Evolutionary conservation across 768 basidiomycete genomes (phyloP).

Genomic region (Rhizopogon vinicolor): DNA sequence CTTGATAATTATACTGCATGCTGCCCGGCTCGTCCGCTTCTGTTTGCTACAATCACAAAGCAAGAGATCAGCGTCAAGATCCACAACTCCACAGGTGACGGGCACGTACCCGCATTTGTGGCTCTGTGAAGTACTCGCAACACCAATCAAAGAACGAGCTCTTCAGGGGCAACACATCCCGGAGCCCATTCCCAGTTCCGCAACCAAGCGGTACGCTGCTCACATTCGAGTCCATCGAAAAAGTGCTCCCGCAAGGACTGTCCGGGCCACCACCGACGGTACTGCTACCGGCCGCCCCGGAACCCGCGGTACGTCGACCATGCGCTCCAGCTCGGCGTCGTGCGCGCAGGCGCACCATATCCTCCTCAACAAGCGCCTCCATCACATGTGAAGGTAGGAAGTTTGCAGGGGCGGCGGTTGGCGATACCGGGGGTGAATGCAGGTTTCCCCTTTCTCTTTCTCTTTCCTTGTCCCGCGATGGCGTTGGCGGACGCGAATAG

Average conservation of each 20-base stretch:
- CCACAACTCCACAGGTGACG: background rate
- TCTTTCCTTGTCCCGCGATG: slow-evolving; percentile 18
- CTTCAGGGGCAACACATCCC: slow-evolving; percentile 85
- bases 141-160: slow-evolving; percentile 96
- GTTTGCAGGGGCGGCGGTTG: slow-evolving; percentile 36
- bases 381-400: slow-evolving; percentile 78
- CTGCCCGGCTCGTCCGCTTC: slow-evolving; percentile 97
- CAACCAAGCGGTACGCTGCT: slow-evolving; percentile 71
- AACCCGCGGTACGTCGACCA: slow-evolving; percentile 36
- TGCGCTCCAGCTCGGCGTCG: slow-evolving; percentile 45
- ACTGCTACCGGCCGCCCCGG: slow-evolving; percentile 14
- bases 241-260: slow-evolving; percentile 73
- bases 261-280: slow-evolving; percentile 40
- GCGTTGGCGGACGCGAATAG: slow-evolving; percentile 55
- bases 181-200: slow-evolving; percentile 76
- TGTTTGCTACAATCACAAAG: slow-evolving; percentile 55
- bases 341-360: slow-evolving; percentile 85
- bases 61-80: slow-evolving; percentile 7
- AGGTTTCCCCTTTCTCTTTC: slow-evolving; percentile 17
- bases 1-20: slow-evolving; percentile 88
- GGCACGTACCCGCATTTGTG: slow-evolving; percentile 88
- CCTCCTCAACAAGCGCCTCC: slow-evolving; percentile 88
- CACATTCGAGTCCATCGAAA: slow-evolving; percentile 67
- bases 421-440: slow-evolving; percentile 27
- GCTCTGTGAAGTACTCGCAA: slow-evolving; percentile 95